Evolutionary conservation across 495 filamentous ascomycete species (phyloP).

Genomic region (Aspergillus diversus): DNA sequence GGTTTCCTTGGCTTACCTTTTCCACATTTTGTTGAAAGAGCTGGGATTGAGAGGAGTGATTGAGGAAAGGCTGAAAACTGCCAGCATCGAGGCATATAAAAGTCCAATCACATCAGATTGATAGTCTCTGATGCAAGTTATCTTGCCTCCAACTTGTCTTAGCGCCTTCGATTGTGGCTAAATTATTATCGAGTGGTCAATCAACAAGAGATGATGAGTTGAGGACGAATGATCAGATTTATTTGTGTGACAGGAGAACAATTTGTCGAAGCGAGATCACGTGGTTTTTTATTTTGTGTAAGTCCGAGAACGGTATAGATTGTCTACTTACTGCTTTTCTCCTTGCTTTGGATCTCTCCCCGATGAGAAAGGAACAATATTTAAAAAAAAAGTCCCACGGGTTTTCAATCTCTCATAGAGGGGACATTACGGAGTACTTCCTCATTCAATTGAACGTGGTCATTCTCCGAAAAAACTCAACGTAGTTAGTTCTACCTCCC

Average conservation of each 20-base stretch:
- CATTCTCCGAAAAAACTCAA: too few species aligned
- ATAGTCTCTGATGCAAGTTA: not conserved
- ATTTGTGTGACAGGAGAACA: constrained; percentile 2
- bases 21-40: not conserved
- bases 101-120: not conserved
- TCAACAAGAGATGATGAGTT: not conserved
- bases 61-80: not conserved
- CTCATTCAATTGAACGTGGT: too few species aligned
- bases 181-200: not conserved
- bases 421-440: too few species aligned
- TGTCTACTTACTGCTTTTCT: not conserved
- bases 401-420: too few species aligned
- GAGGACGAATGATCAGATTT: not conserved
- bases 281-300: not conserved
- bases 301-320: not conserved
- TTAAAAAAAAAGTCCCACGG: too few species aligned
- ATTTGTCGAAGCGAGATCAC: constrained; percentile 7
- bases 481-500: too few species aligned
- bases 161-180: not conserved
- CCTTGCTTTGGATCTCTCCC: too few species aligned
- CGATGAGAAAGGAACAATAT: too few species aligned
- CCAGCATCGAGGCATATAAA: not conserved
- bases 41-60: not conserved
- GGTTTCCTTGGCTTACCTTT: constrained; percentile 19
- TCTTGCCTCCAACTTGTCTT: not conserved